Conservation (phyloP, 257 asterid genomes). For the Scutellaria baicalensis region DNA sequence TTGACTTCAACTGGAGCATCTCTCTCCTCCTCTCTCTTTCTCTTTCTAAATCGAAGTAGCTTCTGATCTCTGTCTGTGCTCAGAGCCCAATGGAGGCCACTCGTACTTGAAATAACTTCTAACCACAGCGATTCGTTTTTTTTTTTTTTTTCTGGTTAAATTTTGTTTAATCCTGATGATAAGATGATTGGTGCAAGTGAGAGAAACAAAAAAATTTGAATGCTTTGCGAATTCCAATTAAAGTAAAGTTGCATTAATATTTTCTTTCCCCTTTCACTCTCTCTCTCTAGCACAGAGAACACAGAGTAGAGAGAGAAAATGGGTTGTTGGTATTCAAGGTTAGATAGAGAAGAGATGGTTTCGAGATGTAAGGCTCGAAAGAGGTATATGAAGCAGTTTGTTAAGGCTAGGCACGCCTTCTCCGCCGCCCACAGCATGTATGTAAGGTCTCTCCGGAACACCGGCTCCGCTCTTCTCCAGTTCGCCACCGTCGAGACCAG, state of each 20-base stretch:
- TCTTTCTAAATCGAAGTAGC: neutral
- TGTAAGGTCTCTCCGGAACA: conserved; percentile 63
- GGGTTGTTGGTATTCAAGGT: conserved; percentile 92
- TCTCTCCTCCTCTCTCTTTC: neutral
- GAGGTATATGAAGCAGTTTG: conserved; percentile 88
- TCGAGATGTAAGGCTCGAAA: conserved; percentile 83
- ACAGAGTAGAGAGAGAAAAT: conserved; percentile 23
- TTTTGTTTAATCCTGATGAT: conserved; percentile 5
- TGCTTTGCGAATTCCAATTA: conserved; percentile 4
- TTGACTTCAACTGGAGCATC: neutral
- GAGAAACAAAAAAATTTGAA: neutral
- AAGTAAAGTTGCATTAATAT: conserved; percentile 13
- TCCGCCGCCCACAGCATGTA: conserved; percentile 86
- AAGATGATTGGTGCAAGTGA: neutral
- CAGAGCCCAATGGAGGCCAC: neutral
- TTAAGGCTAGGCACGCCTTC: conserved; percentile 78
- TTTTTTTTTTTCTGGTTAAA: neutral
- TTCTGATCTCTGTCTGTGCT: neutral
- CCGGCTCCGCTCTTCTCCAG: conserved; percentile 80
- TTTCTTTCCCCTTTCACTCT: neutral
- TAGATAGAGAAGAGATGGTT: conserved; percentile 76
- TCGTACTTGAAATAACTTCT: neutral
- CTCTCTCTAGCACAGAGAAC: neutral
- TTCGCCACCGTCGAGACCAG: conserved; percentile 75
- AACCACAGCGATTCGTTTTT: neutral